Evolutionary conservation across 352 stramenopile genomes (phyloP).

Genomic region (Halophytophthora batemanensis): DNA sequence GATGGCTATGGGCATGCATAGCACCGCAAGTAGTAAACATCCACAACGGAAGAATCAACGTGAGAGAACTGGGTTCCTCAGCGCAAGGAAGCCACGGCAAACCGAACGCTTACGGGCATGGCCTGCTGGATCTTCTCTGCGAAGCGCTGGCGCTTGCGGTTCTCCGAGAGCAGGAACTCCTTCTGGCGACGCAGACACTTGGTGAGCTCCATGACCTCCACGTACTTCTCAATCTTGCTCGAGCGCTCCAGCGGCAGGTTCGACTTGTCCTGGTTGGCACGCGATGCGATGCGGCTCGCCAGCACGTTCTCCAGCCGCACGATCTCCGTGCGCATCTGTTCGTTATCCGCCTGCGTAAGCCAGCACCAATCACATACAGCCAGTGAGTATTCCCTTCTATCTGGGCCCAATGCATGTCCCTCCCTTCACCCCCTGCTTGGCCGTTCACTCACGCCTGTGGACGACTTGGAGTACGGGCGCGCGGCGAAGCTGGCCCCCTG

Average conservation of each 20-base stretch:
- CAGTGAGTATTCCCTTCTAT: neutral
- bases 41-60: constrained; percentile 3
- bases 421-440: too few relatives aligned
- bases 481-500: constrained; percentile 23
- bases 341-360: constrained; percentile 52
- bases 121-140: constrained; percentile 85
- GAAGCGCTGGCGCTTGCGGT: constrained; percentile 83
- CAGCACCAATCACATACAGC: neutral
- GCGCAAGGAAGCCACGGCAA: neutral
- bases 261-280: constrained; percentile 67
- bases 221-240: constrained; percentile 86
- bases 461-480: constrained; percentile 60
- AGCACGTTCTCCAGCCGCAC: constrained; percentile 74
- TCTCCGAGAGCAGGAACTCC: constrained; percentile 83
- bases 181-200: constrained; percentile 85
- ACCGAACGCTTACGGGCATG: constrained; percentile 48
- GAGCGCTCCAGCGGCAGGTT: constrained; percentile 73
- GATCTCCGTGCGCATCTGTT: constrained; percentile 78
- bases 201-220: constrained; percentile 85
- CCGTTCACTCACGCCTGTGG: constrained; percentile 30
- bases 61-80: neutral
- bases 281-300: constrained; percentile 62
- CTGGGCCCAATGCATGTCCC: too few relatives aligned
- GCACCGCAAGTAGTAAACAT: neutral
- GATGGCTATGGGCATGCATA: constrained; percentile 39